phyloP scores from a whole-genome alignment of 805 yeast species.

The Phaffomyces antillensis region DNA sequence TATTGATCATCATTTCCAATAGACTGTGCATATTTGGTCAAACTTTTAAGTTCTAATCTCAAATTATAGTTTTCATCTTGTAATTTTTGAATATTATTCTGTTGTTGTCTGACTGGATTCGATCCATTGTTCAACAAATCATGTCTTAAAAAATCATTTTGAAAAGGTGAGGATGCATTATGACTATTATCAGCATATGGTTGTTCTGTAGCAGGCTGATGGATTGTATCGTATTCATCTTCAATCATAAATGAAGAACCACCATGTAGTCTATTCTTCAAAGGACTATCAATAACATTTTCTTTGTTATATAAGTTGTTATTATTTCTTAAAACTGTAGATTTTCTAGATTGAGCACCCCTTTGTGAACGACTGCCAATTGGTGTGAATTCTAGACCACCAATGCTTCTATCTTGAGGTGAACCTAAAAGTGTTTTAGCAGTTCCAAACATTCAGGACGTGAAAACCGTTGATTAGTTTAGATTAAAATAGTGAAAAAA shows the following conservation, averaged over 20 bases:
- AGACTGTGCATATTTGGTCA: conserved; percentile 32
- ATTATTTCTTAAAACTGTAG: not conserved
- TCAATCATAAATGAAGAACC: conserved; percentile 23
- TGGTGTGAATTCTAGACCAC: conserved; percentile 34
- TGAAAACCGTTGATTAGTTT: no score
- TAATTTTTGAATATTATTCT: conserved; percentile 25
- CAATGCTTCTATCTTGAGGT: conserved; percentile 19
- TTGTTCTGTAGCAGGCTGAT: conserved; percentile 8
- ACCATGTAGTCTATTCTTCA: conserved; percentile 18
- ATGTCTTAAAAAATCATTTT: conserved; percentile 12
- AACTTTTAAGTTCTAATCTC: conserved; percentile 36
- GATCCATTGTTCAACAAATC: conserved; percentile 20
- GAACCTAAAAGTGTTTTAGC: conserved; percentile 24
- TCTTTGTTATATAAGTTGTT: not conserved
- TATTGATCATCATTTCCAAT: conserved; percentile 32
- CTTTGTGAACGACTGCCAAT: conserved; percentile 24
- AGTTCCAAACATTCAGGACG: conserved; percentile 21
- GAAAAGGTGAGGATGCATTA: conserved; percentile 12
- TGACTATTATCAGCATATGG: no score
- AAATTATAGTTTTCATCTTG: conserved; percentile 37
- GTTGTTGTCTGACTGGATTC: conserved; percentile 26
- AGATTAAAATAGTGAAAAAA: no score
- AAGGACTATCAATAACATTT: conserved; percentile 13
- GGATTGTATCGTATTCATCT: conserved; percentile 17
- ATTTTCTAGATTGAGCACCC: not conserved